These are phyloP conservation scores for Dothistroma septosporum DNA, from an alignment of 2,329 filamentous ascomycete genomes.

Conservation along the genomic window DNA sequence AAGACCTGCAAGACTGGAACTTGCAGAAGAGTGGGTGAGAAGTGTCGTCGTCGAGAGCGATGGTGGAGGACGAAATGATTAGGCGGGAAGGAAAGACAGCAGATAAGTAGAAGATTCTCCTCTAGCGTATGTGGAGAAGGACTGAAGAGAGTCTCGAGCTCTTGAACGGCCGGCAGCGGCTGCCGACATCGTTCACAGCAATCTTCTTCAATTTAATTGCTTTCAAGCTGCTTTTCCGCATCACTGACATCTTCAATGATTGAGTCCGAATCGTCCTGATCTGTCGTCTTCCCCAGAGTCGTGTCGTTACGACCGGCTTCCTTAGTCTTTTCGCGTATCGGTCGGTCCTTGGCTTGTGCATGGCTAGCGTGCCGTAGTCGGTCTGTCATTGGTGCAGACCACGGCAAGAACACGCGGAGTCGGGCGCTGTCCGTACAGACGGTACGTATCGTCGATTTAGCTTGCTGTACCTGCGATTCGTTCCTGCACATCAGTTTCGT, in stretches of 20 bases:
- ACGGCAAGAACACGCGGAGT: background rate
- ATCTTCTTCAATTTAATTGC: background rate
- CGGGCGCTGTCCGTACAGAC: background rate
- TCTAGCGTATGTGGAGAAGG: slow-evolving; percentile 3
- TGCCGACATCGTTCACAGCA: background rate
- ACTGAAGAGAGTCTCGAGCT: background rate
- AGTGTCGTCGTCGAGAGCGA: too few relatives aligned
- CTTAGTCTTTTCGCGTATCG: background rate
- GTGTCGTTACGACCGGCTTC: background rate
- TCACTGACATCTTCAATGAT: background rate
- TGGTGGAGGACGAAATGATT: background rate
- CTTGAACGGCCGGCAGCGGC: background rate
- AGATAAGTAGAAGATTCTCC: slow-evolving; percentile 1
- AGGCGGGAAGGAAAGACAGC: background rate
- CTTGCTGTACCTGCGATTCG: slow-evolving; percentile 1
- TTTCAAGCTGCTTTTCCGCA: background rate
- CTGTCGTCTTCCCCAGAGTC: background rate
- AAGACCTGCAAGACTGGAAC: background rate
- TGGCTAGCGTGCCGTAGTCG: background rate
- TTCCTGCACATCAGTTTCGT: background rate
- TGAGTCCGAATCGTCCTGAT: background rate
- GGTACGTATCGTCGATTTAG: slow-evolving; percentile 3
- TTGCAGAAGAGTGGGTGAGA: background rate
- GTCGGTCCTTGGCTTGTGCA: background rate
- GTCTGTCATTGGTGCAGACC: background rate